Evolutionary conservation across 306 rosid genomes (phyloP).

Genomic region (barrel medic (Medicago truncatula)): MtrunA17r5.0-ANR NC_053042.1:7341001-7341500

Average conservation of each 20-base stretch:
- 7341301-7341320: slow-evolving; percentile 81
- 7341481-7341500: slow-evolving; percentile 35
- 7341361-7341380: slow-evolving; percentile 92
- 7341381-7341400: slow-evolving; percentile 63
- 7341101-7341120: not conserved
- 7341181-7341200: not conserved
- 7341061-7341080: slow-evolving; percentile 5
- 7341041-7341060: slow-evolving; percentile 4
- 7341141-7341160: not conserved
- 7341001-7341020: not conserved
- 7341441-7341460: slow-evolving; percentile 7
- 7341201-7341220: not conserved
- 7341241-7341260: not conserved
- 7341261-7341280: not conserved
- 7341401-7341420: slow-evolving; percentile 37
- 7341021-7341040: not conserved
- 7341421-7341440: slow-evolving; percentile 25
- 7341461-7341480: slow-evolving; percentile 30
- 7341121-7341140: slow-evolving; percentile 10
- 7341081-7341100: not conserved
- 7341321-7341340: slow-evolving; percentile 87
- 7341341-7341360: slow-evolving; percentile 94
- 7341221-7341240: not conserved
- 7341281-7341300: slow-evolving; percentile 94
- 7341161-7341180: slow-evolving; percentile 2